Evolutionary conservation across 2,329 filamentous ascomycete genomes (phyloP), one percentile per base, ranked within the genome.

Genomic region (Pyrenochaeta sp.): DNA sequence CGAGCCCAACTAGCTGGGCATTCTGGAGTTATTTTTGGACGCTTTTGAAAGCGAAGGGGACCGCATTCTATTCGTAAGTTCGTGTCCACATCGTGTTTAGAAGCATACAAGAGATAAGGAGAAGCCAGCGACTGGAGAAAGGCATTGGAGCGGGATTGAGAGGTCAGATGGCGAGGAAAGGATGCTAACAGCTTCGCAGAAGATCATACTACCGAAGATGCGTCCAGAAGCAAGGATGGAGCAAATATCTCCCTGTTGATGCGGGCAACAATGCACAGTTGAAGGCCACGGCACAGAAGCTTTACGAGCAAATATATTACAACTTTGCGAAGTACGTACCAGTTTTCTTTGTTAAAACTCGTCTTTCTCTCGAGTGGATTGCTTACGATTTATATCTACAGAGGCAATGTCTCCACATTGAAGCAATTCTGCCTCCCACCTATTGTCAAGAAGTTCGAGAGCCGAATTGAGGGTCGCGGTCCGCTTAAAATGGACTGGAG

Each of bases 221-320:
- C 12, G 35, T 63, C 15, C 43, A 59, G 36, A 65, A 64, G 46
- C 41, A 23, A 10, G 60, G 62, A 21, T 52, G 56, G 35, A 15
- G 32, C 14, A 44, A 37, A 14, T 66, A 45, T 21, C 15, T 61
- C 21, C 62, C 64, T 3, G 39, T 64, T 7, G 64, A 66, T 27
- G 36, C 40, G 3, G 46, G 48, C 23, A 54, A 62, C 29, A 50
- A 58, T 31, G 33, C 20, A 15, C 29, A 54, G 21, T 40, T 63
- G 31, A 60, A 58, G 35, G 27, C 33, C 12, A 31, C 81, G 1
- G 88, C 87, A 29, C 81, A 84, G 63, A 80, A 78, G 17, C 77
- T 90, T 66, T 87, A 91, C 72, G 76, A 78, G 46, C 76, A 83
- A 60, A 84, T 90, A 80, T 85, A 86, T 63, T 79, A 81, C 52